A percentile compares a stretch with the other conserved stretches of the same genome.
These are phyloP conservation scores for Thermoascus crustaceus DNA, from an alignment of 2,329 filamentous ascomycete genomes.

Conservation along the genomic window DNA sequence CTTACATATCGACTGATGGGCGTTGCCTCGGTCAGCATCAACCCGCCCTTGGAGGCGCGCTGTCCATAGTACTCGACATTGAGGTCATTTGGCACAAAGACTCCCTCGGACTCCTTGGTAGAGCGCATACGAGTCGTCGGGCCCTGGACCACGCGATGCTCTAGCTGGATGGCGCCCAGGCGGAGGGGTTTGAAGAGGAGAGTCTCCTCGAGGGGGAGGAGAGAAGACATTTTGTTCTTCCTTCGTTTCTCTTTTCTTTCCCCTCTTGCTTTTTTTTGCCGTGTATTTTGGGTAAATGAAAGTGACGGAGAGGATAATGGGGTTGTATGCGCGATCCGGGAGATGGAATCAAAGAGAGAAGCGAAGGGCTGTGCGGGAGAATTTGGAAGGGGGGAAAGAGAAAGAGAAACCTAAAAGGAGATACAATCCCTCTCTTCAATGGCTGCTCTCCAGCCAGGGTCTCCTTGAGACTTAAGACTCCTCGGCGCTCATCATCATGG, in stretches of 20 bases:
- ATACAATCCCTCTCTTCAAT: too few species aligned
- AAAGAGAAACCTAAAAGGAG: too few species aligned
- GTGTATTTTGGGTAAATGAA: background rate
- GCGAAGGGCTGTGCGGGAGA: too few species aligned
- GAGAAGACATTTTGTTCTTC: background rate
- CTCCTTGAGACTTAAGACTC: too few species aligned
- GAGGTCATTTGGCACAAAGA: constrained; percentile 22
- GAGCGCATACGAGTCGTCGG: constrained; percentile 22
- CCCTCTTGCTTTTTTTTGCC: background rate
- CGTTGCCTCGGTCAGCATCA: constrained; percentile 28
- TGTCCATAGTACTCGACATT: constrained; percentile 25
- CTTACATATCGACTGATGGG: constrained; percentile 21
- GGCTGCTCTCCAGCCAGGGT: too few species aligned
- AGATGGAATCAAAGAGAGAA: too few species aligned
- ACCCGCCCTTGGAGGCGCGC: constrained; percentile 24
- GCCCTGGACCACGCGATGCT: constrained; percentile 20
- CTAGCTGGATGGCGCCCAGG: constrained; percentile 16
- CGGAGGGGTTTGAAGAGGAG: constrained; percentile 29
- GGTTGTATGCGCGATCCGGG: too few species aligned
- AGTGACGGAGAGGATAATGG: background rate
- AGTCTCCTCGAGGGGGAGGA: background rate
- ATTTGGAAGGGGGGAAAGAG: too few species aligned
- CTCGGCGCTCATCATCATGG: too few species aligned
- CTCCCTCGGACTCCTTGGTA: constrained; percentile 19
- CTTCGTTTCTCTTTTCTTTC: background rate